Evolutionary conservation across 129 eudicot genomes (phyloP), one percentile per base, ranked within the genome.

Genomic region (Flaveria bidentis): DNA sequence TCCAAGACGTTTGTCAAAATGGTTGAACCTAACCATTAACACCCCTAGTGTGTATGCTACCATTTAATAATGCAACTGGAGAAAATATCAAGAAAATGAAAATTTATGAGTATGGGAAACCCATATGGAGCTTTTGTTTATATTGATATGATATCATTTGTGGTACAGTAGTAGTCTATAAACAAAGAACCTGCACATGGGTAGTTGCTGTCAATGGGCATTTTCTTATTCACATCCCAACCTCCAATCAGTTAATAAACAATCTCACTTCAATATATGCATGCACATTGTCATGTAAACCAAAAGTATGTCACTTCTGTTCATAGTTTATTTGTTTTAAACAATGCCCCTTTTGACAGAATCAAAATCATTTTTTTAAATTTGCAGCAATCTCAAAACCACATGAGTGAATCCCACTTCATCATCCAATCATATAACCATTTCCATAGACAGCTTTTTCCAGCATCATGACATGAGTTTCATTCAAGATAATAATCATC

Each of bases 361-460:
- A 41, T 56, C 74, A 46, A 22, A 23, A 72, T 46, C 65, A 11
- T 18, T 56, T 69, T 23, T 26, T 65, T 12, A 76, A 68, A 80
- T 25, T 72, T 73, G 77, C 71, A 75, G 26, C 85, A 78, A 85
- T 78, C 81, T 80, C 68, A 58, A 71, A 58, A 60, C 71, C 80
- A 80, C 80, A 80, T 74, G 84, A 80, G 65, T 67, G 60, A 67
- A 80, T 80, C 82, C 81, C 86, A 85, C 89, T 85, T 85, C 89
- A 82, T 63, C 67, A 64, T 45, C 82, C 86, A 75, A 82, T 77
- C 77, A 67, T 73, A 70, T 73, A 70, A 20, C 62, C 80, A 41
- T 67, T 44, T 65, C 66, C 78, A 60, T 80, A 63, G 13, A 82
- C 83, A 70, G 75, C 85, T 57, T 71, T 73, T 67, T 82, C 76